Percentiles rank a stretch among this genome's conserved stretches.
Evolutionary conservation across 2,329 filamentous ascomycete genomes (phyloP).

Genomic region (Sclerotinia spermophila): DNA sequence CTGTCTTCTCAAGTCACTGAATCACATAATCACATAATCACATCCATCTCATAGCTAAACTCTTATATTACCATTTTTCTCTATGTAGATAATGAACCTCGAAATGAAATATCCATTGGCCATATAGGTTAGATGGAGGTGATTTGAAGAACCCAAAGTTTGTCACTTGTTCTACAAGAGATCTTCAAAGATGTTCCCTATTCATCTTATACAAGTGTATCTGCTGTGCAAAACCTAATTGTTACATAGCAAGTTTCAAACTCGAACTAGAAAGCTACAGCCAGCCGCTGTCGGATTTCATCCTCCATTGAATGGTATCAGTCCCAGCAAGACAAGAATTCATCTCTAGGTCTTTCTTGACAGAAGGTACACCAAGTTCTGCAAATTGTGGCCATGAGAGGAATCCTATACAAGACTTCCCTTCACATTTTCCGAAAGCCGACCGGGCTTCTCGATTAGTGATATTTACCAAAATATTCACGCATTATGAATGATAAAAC

Average conservation of each 20-base stretch:
- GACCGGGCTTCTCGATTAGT: no score
- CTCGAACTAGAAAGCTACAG: background rate
- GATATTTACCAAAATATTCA: no score
- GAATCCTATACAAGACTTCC: no score
- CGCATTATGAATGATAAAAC: no score
- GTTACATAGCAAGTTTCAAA: background rate
- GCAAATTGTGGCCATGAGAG: no score
- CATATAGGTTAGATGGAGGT: background rate
- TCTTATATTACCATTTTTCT: background rate
- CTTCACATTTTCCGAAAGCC: no score
- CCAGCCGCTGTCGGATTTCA: no score
- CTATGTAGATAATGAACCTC: background rate
- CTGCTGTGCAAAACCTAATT: background rate
- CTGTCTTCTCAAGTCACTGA: background rate
- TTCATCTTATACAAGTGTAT: background rate
- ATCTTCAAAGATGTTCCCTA: background rate
- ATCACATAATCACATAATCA: background rate
- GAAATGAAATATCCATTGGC: background rate
- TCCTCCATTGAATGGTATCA: no score
- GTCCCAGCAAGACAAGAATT: no score
- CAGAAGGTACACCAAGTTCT: no score
- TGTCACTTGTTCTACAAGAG: background rate
- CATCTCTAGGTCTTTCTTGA: no score
- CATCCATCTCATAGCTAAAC: background rate
- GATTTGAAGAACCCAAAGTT: background rate